Base-by-base conservation (phyloP, 306 rosid species). In the Psophocarpus tetragonolobus region DNA sequence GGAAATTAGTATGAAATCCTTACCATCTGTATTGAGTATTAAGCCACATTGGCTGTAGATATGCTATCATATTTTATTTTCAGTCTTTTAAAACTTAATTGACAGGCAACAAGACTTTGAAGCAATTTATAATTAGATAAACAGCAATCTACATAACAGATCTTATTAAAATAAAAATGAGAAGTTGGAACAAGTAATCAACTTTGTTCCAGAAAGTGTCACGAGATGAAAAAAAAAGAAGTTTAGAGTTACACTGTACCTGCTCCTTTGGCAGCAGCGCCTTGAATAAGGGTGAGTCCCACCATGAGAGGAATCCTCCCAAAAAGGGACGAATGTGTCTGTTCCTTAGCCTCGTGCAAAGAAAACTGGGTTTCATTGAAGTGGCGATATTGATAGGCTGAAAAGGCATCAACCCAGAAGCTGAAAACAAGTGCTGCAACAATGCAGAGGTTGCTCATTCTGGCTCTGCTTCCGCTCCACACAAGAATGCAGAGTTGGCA, bases 241-340 rank as follows among this genome's bases (percentile, higher is more conserved):
- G 30, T 17, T 17, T 68, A 18, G 30, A 57, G 23, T 29, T 20
- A 73, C 20, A 81, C 41, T 60, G 53, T 83, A 95, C 93, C 98
- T 42, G 97, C 97, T 89, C 90, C 88, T 87, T 89, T 91, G 33
- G 96, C 86, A 67, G 65, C 83, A 71, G 98, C 97, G 74, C 80
- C 76, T 8, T 72, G 90, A 88, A 95, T 87, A 81, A 92, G 86
- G 39, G 97, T 91, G 54, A 95, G 81, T 33, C 88, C 91, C 1
- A 91, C 93, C 86, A 89, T 83, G 21, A 88, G 82, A 76, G 76
- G 74, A 27, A 71, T 68, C 35, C 8, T 8, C 6, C 56, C 77
- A 48, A 71, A 45, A 29, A 66, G 76, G 30, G 90, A 85, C 9
- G 10, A 12, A 13, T 39, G 38, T 5, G 62, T 77, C 74, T 60